Base-by-base conservation (phyloP, 306 rosid species). In the Coriaria nepalensis region DNA sequence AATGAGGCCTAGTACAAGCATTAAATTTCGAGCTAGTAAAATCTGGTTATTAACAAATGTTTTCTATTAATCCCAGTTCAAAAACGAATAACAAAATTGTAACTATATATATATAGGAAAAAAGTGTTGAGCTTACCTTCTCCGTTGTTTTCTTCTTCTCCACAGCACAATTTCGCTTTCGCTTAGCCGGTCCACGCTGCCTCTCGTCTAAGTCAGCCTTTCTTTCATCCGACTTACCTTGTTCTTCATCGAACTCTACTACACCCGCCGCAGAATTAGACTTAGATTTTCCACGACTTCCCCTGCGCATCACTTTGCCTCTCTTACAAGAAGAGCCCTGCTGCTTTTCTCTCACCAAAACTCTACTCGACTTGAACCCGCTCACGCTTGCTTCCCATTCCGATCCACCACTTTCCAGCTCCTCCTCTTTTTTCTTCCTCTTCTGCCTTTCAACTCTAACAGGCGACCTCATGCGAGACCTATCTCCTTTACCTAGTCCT, bases 341-440 rank as follows among this genome's bases (percentile, higher is more conserved):
- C 39, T 2, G n/a, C 11, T 15, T 62, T 43, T 61, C 37, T 48
- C 52, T 41, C 47, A 10, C 63, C 29, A 20, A 41, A n/a, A 38
- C 57, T 60, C 35, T 49, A 33, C 35, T 47, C 47, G 35, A 41
- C 55, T 41, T 45, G 35, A 45, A 12, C 35, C 49, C 64, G n/a
- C 63, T 49, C 11, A 36, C 70, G 9, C 51, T 55, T 45, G 15
- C 40, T 41, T 51, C 55, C 34, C 5, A 6, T 2, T 40, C 45
- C 40, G 73, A 61, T 65, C 59, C 69, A 47, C 29, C 33, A 2
- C 45, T 34, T 9, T 32, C 45, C 41, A 0, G 11, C 15, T 53
- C 50, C 13, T 8, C 61, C 61, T 15, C 61, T 54, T 40, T 67
- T 15, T n/a, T 72, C 65, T 6, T 33, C 57, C n/a, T 33, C 58